Conservation (phyloP, 1,284 basidiomycete genomes). For the Malassezia dermatis region DNA sequence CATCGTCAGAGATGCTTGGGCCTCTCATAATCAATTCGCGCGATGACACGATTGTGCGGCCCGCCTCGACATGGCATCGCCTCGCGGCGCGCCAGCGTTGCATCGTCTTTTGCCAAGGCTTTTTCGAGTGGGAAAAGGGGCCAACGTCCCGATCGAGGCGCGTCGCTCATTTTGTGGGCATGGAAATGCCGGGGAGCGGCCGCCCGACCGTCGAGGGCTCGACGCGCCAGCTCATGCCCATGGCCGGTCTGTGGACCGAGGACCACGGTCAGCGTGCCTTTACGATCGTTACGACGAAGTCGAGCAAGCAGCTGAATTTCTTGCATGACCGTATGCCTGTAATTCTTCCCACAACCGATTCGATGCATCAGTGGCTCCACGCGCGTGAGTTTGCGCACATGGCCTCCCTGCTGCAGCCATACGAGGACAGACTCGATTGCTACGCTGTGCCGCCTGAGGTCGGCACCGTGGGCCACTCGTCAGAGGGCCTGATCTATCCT, state of each 20-base stretch:
- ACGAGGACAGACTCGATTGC: constrained; percentile 58
- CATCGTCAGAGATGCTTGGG: constrained; percentile 56
- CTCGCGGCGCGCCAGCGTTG: constrained; percentile 29
- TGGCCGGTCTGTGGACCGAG: constrained; percentile 72
- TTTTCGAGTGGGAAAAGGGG: constrained; percentile 36
- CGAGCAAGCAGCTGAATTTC: constrained; percentile 48
- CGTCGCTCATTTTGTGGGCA: constrained; percentile 65
- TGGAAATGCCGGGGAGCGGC: constrained; percentile 53
- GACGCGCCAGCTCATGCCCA: constrained; percentile 60
- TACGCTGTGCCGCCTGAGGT: constrained; percentile 83
- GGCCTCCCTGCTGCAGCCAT: constrained; percentile 60
- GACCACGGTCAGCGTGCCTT: constrained; percentile 58
- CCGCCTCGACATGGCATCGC: constrained; percentile 22
- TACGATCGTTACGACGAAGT: constrained; percentile 70
- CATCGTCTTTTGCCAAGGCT: constrained; percentile 43
- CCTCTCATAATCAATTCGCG: constrained; percentile 76
- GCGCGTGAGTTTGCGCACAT: constrained; percentile 44
- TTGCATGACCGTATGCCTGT: constrained; percentile 83
- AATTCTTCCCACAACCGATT: constrained; percentile 59
- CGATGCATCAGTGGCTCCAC: constrained; percentile 62
- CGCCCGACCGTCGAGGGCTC: constrained; percentile 62
- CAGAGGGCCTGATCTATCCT: constrained; percentile 69
- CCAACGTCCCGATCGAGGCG: constrained; percentile 14
- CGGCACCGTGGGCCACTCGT: constrained; percentile 77
- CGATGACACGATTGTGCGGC: constrained; percentile 61